Percentiles rank a stretch among this genome's conserved stretches.
phyloP scores from a whole-genome alignment of 495 filamentous ascomycete genomes.

The Massariosphaeria phaeospora region DNA sequence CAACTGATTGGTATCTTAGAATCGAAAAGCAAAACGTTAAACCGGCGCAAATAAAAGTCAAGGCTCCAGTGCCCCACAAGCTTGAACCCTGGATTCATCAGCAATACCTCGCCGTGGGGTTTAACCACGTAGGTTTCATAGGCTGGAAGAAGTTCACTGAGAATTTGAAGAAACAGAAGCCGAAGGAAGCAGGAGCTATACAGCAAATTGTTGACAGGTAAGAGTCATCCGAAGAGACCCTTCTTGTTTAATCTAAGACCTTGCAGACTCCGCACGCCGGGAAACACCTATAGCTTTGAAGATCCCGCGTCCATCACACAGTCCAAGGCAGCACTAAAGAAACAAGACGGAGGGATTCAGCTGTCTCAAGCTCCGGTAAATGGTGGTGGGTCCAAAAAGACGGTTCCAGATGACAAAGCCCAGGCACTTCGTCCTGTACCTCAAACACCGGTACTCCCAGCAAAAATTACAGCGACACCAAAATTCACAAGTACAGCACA shows the following conservation, averaged over 20 bases:
- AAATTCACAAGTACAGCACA: neutral
- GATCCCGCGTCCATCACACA: neutral
- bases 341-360: neutral
- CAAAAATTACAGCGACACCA: too few species aligned
- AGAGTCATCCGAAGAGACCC: too few species aligned
- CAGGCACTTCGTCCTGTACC: too few species aligned
- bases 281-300: neutral
- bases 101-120: conserved; percentile 3
- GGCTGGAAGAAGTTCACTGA: neutral
- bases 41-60: neutral
- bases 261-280: neutral
- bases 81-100: conserved; percentile 2
- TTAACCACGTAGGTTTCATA: neutral
- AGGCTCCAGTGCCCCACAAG: neutral
- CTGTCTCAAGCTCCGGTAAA: too few species aligned
- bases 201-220: neutral
- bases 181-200: neutral
- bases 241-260: neutral
- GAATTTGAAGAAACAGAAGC: neutral
- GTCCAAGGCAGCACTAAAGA: neutral
- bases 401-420: neutral
- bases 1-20: too few species aligned
- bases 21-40: neutral
- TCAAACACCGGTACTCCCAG: too few species aligned
- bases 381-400: neutral